Conservation (phyloP, 2,329 filamentous ascomycete genomes). For the Cryphonectria radicalis region DNA sequence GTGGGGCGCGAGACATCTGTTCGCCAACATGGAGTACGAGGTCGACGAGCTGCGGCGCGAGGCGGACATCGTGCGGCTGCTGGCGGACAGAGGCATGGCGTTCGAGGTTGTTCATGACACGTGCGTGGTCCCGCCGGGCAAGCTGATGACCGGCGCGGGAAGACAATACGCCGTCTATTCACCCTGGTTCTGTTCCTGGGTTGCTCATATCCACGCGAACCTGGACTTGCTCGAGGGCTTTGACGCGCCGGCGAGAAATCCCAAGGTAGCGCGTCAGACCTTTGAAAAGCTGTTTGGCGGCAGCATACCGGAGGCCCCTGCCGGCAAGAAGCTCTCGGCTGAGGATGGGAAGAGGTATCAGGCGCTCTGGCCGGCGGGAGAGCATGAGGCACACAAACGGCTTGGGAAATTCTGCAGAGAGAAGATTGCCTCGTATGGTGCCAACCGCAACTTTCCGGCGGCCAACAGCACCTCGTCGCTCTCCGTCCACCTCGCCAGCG, state of each 20-base stretch:
- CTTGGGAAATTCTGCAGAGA: constrained; percentile 71
- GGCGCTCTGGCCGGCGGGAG: constrained; percentile 73
- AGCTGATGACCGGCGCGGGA: constrained; percentile 67
- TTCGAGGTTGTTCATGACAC: constrained; percentile 80
- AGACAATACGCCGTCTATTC: constrained; percentile 84
- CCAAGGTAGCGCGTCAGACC: constrained; percentile 43
- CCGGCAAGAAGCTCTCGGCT: constrained; percentile 62
- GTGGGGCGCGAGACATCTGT: constrained; percentile 78
- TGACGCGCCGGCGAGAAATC: constrained; percentile 62
- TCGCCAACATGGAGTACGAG: constrained; percentile 87
- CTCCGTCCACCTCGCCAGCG: constrained; percentile 71
- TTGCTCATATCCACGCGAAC: constrained; percentile 72
- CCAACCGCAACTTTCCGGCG: constrained; percentile 68
- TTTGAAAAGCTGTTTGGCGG: constrained; percentile 63
- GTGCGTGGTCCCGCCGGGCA: constrained; percentile 78
- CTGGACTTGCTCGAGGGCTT: constrained; percentile 67
- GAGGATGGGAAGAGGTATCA: constrained; percentile 63
- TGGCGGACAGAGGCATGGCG: constrained; percentile 65
- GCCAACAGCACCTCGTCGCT: constrained; percentile 68
- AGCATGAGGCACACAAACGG: constrained; percentile 69
- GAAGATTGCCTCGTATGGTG: constrained; percentile 64
- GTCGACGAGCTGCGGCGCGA: constrained; percentile 87
- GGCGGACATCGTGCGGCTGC: constrained; percentile 63
- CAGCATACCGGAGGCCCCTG: constrained; percentile 64
- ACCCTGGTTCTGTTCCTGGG: constrained; percentile 81